A percentile compares a stretch with the other conserved stretches of the same genome.
Conservation (phyloP, 176 grass and related monocot species). For the Cenchrus purpureus region DNA sequence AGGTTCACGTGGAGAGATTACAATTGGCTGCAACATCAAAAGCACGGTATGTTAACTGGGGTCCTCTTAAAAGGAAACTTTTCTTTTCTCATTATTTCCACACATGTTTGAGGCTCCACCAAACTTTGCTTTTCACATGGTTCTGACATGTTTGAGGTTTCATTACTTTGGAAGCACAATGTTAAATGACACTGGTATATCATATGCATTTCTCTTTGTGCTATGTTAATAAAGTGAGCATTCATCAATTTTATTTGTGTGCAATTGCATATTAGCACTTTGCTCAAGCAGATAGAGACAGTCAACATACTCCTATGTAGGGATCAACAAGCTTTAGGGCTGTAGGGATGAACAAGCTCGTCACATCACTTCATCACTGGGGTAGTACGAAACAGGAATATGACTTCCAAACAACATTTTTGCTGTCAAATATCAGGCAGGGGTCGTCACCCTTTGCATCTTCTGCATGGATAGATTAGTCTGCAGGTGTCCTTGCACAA, state of each 20-base stretch:
- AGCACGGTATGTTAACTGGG: conserved; percentile 49
- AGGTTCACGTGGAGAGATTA: conserved; percentile 56
- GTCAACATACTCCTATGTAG: background rate
- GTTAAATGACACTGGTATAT: background rate
- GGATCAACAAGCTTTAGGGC: no score
- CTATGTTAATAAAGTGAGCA: background rate
- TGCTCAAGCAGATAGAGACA: background rate
- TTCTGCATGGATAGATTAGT: background rate
- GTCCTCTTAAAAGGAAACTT: background rate
- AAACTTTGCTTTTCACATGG: background rate
- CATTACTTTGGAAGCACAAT: background rate
- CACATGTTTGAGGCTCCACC: background rate
- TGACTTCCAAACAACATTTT: background rate
- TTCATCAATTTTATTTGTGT: background rate
- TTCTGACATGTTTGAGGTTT: background rate
- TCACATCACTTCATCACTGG: background rate
- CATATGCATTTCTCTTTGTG: background rate
- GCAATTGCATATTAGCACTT: background rate
- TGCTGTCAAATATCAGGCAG: background rate
- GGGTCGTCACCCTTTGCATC: background rate
- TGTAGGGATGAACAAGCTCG: background rate
- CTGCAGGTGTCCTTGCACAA: background rate
- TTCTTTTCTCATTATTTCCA: background rate
- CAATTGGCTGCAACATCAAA: conserved; percentile 64
- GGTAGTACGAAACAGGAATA: background rate